These are phyloP conservation scores for Fistulifera pelliculosa DNA, from an alignment of 108 stramenopile species.

Conservation along the genomic window DNA sequence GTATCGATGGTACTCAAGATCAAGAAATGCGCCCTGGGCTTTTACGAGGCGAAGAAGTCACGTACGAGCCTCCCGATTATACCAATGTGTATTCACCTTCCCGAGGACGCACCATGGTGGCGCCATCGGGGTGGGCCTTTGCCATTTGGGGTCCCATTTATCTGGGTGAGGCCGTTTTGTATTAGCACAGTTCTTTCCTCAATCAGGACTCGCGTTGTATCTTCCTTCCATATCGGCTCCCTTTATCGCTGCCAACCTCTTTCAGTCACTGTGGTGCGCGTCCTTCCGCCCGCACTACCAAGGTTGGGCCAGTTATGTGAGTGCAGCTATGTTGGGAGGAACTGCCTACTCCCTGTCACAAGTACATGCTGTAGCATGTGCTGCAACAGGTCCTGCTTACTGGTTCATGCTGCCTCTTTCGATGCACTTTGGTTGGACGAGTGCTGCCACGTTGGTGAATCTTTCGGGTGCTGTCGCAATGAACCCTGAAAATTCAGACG, in stretches of 20 bases:
- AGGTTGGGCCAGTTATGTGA: slow-evolving; percentile 46
- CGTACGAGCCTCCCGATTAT: not conserved
- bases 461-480: slow-evolving; percentile 50
- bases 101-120: slow-evolving; percentile 35
- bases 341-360: slow-evolving; percentile 51
- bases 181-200: slow-evolving; percentile 21
- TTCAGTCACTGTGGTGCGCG: slow-evolving; percentile 64
- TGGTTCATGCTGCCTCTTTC: slow-evolving; percentile 42
- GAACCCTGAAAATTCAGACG: slow-evolving; percentile 6
- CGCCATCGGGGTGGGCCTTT: slow-evolving; percentile 71
- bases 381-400: slow-evolving; percentile 7
- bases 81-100: not conserved
- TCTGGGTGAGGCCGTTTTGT: slow-evolving; percentile 53
- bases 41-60: not conserved
- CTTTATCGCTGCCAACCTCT: slow-evolving; percentile 49
- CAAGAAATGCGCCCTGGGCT: slow-evolving; percentile 23
- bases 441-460: slow-evolving; percentile 66
- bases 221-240: slow-evolving; percentile 37
- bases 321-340: slow-evolving; percentile 36
- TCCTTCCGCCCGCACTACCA: slow-evolving; percentile 51
- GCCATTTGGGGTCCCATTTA: slow-evolving; percentile 74
- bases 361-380: slow-evolving; percentile 18
- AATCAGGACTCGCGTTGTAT: slow-evolving; percentile 19
- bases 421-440: slow-evolving; percentile 69
- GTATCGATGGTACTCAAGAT: slow-evolving; percentile 47